Evolutionary conservation across 257 asterid species (phyloP), one percentile per base, ranked within the genome.

Genomic region (Solanum chiquidenum): DNA sequence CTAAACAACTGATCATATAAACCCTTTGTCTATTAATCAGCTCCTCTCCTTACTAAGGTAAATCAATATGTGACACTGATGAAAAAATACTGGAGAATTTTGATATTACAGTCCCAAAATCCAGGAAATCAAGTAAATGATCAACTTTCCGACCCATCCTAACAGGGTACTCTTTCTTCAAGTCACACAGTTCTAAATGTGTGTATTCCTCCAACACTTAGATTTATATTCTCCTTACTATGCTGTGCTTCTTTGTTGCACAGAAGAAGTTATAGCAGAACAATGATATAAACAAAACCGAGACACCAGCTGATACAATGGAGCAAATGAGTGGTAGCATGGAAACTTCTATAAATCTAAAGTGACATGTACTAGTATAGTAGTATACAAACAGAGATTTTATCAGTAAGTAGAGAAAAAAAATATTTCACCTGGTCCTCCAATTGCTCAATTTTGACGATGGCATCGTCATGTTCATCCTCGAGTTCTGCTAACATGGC

Each of bases 391-490:
- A 69, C 58, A 84, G 7, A 25, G 38, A 35, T 40, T 62, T 27
- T 40, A 34, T 25, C 37, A 68, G 35, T 34, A 23, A 6, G 35
- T 8, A 34, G 35, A 75, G n/a, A 52, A 31, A 72, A 23, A 5
- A 10, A 85, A 38, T 80, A 29, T 38, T 25, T 76, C 87, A 93
- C 98, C 98, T 94, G 94, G 38, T 37, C 88, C 86, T 92, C 90
- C 76, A 94, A 87, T 25, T 87, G 88, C 89, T 95, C 90, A 68
- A 93, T 90, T 89, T 92, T 92, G 83, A 72, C 71, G 62, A 94
- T 88, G 73, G 95, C 94, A 88, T 93, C 92, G 1, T 92, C 95
- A 18, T 94, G 94, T 89, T 94, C 95, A 42, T 91, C 93, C 69
- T 95, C 95, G 21, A 95, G 94, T 89, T 95, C 98, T 79, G 84